Evolutionary conservation across 2,329 filamentous ascomycete species (phyloP), one percentile per base, ranked within the genome.

Genomic region (Trichoderma endophyticum): DNA sequence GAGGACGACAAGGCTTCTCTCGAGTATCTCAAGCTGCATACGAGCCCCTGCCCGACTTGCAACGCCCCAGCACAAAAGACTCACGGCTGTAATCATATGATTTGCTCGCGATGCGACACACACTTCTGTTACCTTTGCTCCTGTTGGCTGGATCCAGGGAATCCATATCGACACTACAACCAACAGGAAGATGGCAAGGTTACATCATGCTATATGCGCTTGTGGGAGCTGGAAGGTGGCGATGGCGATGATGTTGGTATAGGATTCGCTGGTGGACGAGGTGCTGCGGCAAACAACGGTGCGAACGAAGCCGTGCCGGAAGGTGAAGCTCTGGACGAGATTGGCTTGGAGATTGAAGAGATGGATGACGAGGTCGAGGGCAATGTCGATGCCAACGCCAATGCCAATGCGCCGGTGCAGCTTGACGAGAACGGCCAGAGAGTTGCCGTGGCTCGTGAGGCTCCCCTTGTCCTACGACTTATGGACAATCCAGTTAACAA

Each of bases 91-190:
- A 98, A 98, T 81, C 95, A 98, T 82, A 98, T 98, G 94, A 93
- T 91, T 64, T 98, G 95, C 82, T 93, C 92, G 80, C 91, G 93
- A 74, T 99, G 96, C 84, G 87, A 91, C 66, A 92, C 93, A 2
- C 95, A 98, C 81, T 98, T 98, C 80, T 99, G 96, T 83, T 98
- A 98, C 76, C 87, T 98, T 1, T 98, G 96, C 79, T 92, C 92
- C 0, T 87, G 90, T n/a, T 98, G 93, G 92, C 86, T 99, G 56
- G 88, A 91, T 71, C 89, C 92, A 0, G 85, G 84, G 21, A 96
- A 97, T 76, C 95, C 95, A 1, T 98, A 98, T 78, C 83, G 87
- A 70, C 96, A 99, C 80, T 99, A 95, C 84, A 97, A 97, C 78
- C 86, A 89, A 32, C 82, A 84, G 66, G 85, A 87, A 18, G 79